Conservation (phyloP, 495 filamentous ascomycete genomes). For the Neurospora sp. region DNA sequence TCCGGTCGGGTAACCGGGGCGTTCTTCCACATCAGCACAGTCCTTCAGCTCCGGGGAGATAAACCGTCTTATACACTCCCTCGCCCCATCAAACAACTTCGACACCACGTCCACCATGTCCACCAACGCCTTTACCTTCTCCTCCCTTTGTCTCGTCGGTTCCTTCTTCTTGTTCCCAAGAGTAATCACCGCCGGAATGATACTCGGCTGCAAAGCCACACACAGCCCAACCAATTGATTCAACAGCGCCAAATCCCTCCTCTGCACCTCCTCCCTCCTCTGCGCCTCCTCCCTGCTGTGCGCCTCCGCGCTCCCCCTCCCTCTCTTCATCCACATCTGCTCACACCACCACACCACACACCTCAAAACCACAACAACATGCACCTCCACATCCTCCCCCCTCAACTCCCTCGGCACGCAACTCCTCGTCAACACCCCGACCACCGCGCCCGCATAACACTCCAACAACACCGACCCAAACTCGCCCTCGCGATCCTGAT, state of each 20-base stretch:
- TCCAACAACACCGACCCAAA: slow-evolving; percentile 23
- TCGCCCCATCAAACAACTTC: not conserved
- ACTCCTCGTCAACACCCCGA: slow-evolving; percentile 8
- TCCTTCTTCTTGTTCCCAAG: not conserved
- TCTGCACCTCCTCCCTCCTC: not conserved
- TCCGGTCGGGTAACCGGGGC: not conserved
- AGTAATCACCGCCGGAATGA: not conserved
- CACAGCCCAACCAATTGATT: not conserved
- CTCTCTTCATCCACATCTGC: not conserved
- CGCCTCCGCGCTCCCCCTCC: not conserved
- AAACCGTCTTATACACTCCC: not conserved
- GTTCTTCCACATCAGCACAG: not conserved
- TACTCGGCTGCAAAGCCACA: not conserved
- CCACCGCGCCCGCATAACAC: slow-evolving; percentile 27
- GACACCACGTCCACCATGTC: not conserved
- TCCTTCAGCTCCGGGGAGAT: not conserved
- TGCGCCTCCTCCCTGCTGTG: not conserved
- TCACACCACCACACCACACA: slow-evolving; percentile 12
- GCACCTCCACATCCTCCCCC: slow-evolving; percentile 12
- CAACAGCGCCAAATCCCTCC: not conserved
- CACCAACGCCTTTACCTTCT: not conserved
- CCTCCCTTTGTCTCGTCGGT: not conserved
- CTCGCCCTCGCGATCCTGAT: not conserved
- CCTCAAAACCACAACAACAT: slow-evolving; percentile 12
- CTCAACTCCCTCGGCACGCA: slow-evolving; percentile 21